Base-by-base conservation (phyloP, 192 early-diverging fungal genomes). In the Linnemannia schmuckeri region DNA sequence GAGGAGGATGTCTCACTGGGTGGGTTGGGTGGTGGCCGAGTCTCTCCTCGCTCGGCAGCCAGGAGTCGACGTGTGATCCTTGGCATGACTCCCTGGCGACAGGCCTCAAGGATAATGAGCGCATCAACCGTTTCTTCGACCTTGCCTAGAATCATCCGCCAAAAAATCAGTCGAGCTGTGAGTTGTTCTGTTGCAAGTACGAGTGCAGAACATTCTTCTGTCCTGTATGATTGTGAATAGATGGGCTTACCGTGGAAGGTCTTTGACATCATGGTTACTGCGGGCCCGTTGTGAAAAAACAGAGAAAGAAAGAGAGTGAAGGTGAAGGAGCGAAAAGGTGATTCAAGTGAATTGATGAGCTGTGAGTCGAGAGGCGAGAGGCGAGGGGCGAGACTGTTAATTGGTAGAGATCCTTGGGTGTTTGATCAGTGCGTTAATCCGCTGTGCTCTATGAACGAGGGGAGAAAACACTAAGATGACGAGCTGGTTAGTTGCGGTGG, bases 21-120 rank as follows among this genome's bases (percentile, higher is more conserved):
- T 37, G 8, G 27, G 17, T 22, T 1, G 6, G 63, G 7, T 1
- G 1, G 4, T 40, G 17, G 47, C 6, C 18, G 18, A 38, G 17
- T 27, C 5, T 82, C 70, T 3, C 61, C 52, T 44, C 82, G 79
- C 24, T 89, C 89, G 13, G 86, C 85, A 18, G 77, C 82, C 12
- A 79, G 22, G 0, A 85, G 63, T 6, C 89, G 79, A 15, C 86
- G 85, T 6, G 41, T 76, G 9, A 82, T 81, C 71, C 37, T 88
- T 0, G 82, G 75, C 18, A 89, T 35, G 20, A 89, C 37, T 55
- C 85, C 85, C 42, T 81, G 89, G 1, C 85, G 85, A 72, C 89
- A 89, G 6, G 78, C 89, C 18, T 89, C 89, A 17, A 87, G 27
- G 27, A 87, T 70, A 13, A 87, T 77, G 2, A 87, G 76, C 1